Evolutionary conservation across 495 filamentous ascomycete species (phyloP).

Genomic region (Amorphotheca resinae): DNA sequence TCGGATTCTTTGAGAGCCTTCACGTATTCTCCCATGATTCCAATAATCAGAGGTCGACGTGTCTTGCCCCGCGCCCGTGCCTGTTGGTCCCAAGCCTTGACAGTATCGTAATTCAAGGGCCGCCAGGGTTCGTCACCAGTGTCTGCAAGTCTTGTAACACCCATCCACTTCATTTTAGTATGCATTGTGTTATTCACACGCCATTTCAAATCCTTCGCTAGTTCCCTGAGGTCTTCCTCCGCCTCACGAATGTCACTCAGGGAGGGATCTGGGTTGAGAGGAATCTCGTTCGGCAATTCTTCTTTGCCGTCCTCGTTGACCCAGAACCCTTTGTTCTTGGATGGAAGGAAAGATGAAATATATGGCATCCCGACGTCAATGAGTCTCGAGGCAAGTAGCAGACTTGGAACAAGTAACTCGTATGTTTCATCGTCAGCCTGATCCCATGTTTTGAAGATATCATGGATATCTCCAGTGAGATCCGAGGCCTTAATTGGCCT

Average conservation of each 20-base stretch:
- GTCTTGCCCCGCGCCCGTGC: neutral
- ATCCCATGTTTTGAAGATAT: conserved; percentile 10
- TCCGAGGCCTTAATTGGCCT: neutral
- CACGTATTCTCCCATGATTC: conserved; percentile 12
- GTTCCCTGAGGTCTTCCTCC: conserved; percentile 2
- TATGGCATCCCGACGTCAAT: conserved; percentile 12
- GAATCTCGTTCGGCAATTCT: neutral
- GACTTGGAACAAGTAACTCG: conserved; percentile 11
- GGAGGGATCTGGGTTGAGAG: neutral
- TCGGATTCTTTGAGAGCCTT: conserved; percentile 1
- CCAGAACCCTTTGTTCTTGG: neutral
- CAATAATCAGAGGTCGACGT: conserved; percentile 5
- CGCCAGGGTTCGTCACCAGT: neutral
- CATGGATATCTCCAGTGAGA: conserved; percentile 1
- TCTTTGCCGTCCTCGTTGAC: neutral
- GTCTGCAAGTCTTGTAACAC: conserved; percentile 5
- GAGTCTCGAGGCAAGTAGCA: conserved; percentile 8
- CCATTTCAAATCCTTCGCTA: conserved; percentile 11
- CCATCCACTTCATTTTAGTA: neutral
- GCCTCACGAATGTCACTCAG: neutral
- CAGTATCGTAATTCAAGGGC: neutral
- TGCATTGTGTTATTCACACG: conserved; percentile 7
- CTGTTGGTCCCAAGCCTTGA: neutral
- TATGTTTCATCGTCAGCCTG: conserved; percentile 1
- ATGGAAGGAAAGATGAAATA: conserved; percentile 12